These are phyloP conservation scores for Dioscorea alata DNA, from an alignment of 106 monocot species.

Conservation along the genomic window DNA sequence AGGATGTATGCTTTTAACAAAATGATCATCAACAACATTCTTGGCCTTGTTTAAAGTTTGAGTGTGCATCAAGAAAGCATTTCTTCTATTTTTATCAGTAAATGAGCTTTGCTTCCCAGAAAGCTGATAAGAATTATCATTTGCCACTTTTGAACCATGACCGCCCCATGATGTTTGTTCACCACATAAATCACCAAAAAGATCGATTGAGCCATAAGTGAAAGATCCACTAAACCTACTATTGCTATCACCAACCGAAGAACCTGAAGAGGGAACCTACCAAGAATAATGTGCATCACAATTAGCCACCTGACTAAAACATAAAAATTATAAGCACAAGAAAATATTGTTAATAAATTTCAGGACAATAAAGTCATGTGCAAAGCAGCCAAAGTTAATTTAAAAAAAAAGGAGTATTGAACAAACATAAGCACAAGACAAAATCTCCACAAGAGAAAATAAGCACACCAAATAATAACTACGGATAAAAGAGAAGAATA, in stretches of 20 bases:
- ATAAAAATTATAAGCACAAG: not conserved
- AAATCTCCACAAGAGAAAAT: too few species aligned
- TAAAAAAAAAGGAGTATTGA: not conserved
- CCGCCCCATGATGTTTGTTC: conserved; percentile 45
- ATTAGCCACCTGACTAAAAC: not conserved
- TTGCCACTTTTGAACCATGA: conserved; percentile 20
- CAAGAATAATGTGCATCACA: too few species aligned
- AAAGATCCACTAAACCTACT: conserved; percentile 18
- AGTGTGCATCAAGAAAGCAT: conserved; percentile 4
- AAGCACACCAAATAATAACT: too few species aligned
- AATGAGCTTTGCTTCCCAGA: conserved; percentile 9
- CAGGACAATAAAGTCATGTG: not conserved
- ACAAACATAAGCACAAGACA: too few species aligned
- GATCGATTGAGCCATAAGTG: conserved; percentile 57
- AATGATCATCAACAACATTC: conserved; percentile 7
- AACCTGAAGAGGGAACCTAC: conserved; percentile 30
- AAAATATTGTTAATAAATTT: not conserved
- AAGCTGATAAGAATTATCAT: conserved; percentile 15
- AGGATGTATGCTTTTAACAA: conserved; percentile 12
- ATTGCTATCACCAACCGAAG: conserved; percentile 1
- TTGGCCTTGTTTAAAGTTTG: conserved; percentile 2
- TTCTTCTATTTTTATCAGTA: conserved; percentile 9
- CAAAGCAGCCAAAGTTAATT: not conserved
- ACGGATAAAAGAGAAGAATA: too few species aligned
- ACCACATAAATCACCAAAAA: conserved; percentile 70